phyloP scores from a whole-genome alignment of 768 basidiomycete species.

The Panus rudis region DNA sequence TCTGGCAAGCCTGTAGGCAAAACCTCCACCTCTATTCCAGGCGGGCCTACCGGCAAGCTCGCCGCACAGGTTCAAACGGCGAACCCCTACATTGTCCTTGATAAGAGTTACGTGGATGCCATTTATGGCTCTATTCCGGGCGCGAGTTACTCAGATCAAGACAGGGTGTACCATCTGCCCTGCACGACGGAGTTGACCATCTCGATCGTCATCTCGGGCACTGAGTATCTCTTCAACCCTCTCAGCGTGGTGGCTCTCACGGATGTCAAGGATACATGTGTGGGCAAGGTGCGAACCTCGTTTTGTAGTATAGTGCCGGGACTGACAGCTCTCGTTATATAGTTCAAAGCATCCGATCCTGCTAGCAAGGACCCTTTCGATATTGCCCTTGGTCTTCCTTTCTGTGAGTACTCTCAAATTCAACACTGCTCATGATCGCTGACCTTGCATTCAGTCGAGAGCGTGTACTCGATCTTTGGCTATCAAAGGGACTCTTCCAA shows the following conservation, averaged over 20 bases:
- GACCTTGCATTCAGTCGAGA: conserved; percentile 2
- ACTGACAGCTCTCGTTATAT: not conserved
- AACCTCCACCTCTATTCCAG: not conserved
- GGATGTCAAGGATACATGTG: conserved; percentile 3
- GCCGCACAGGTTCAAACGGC: not conserved
- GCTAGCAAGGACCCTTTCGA: not conserved
- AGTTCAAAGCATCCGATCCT: conserved; percentile 1
- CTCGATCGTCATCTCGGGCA: not conserved
- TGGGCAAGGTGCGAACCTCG: conserved; percentile 5
- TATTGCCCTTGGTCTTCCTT: conserved; percentile 4
- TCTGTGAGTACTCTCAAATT: conserved; percentile 4
- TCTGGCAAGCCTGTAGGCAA: not conserved
- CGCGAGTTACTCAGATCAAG: not conserved
- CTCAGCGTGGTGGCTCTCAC: conserved; percentile 1
- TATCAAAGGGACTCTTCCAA: not conserved
- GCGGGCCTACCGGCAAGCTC: not conserved
- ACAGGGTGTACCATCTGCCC: conserved; percentile 4
- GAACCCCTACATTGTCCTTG: not conserved
- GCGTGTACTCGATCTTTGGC: conserved; percentile 6
- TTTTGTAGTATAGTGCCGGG: not conserved
- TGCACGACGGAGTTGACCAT: conserved; percentile 6
- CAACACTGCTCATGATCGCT: not conserved
- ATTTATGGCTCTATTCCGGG: conserved; percentile 1
- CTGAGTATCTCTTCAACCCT: conserved; percentile 4
- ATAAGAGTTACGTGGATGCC: not conserved